A percentile compares a stretch with the other conserved stretches of the same genome.
Conservation (phyloP, 2,329 filamentous ascomycete species). For the Setomelanomma holmii region DNA sequence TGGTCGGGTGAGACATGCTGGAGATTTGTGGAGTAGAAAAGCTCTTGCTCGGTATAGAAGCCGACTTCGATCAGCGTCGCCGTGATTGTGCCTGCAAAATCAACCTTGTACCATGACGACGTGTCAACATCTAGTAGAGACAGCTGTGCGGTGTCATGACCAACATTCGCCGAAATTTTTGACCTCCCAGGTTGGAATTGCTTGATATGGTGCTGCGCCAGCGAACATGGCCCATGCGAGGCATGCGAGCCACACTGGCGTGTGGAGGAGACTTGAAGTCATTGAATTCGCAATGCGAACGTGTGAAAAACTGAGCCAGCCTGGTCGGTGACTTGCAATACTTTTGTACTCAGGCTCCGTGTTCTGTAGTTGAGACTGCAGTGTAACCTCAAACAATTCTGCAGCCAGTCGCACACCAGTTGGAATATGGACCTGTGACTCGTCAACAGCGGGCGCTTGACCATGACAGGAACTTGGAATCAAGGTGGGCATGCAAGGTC, state of each 20-base stretch:
- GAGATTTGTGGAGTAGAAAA: slow-evolving; percentile 65
- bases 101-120: slow-evolving; percentile 60
- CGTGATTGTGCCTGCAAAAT: slow-evolving; percentile 63
- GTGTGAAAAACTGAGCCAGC: too few species aligned
- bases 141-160: slow-evolving; percentile 19
- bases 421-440: not conserved
- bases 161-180: slow-evolving; percentile 18
- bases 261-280: too few species aligned
- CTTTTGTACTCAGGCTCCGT: too few species aligned
- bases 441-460: not conserved
- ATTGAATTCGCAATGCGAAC: too few species aligned
- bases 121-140: slow-evolving; percentile 48
- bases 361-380: not conserved
- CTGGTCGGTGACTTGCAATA: too few species aligned
- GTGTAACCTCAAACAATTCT: slow-evolving; percentile 4
- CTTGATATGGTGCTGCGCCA: slow-evolving; percentile 4
- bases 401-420: not conserved
- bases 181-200: slow-evolving; percentile 28
- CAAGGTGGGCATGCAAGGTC: slow-evolving; percentile 3
- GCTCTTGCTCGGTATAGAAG: slow-evolving; percentile 59
- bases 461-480: not conserved
- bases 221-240: not conserved
- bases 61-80: slow-evolving; percentile 62
- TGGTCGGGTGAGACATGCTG: slow-evolving; percentile 53
- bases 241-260: not conserved